Evolutionary conservation across 2,329 filamentous ascomycete genomes (phyloP).

Genomic region (Coniochaeta hoffmannii): DNA sequence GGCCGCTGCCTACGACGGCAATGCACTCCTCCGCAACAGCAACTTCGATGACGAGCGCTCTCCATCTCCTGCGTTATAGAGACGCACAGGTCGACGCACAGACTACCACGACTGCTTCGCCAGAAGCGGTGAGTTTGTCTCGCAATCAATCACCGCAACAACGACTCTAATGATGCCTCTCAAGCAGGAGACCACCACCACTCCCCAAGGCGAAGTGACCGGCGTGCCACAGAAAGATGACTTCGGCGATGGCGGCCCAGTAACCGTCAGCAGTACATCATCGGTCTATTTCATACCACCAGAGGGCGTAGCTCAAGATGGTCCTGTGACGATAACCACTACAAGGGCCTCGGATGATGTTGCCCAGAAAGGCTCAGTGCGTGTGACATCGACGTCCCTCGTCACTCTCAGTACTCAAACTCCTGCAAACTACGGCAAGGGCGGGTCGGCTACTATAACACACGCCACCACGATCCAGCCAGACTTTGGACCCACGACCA

Average conservation of each 20-base stretch:
- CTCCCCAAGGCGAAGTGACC: neutral
- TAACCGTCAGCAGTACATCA: neutral
- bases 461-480: neutral
- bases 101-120: neutral
- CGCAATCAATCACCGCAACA: neutral
- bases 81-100: too few species aligned
- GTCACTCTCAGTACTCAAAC: neutral
- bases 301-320: neutral
- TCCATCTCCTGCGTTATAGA: neutral
- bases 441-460: neutral
- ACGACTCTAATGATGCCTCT: neutral
- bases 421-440: neutral
- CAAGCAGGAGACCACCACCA: neutral
- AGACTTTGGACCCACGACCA: neutral
- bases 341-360: neutral
- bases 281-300: too few species aligned
- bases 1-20: neutral
- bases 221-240: neutral
- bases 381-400: too few species aligned
- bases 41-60: neutral
- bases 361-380: neutral
- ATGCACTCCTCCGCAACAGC: neutral
- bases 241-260: neutral
- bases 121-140: neutral
- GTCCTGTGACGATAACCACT: neutral